These are phyloP conservation scores for Coniferiporia weirii DNA, from an alignment of 1,284 basidiomycete species.

Conservation along the genomic window DNA sequence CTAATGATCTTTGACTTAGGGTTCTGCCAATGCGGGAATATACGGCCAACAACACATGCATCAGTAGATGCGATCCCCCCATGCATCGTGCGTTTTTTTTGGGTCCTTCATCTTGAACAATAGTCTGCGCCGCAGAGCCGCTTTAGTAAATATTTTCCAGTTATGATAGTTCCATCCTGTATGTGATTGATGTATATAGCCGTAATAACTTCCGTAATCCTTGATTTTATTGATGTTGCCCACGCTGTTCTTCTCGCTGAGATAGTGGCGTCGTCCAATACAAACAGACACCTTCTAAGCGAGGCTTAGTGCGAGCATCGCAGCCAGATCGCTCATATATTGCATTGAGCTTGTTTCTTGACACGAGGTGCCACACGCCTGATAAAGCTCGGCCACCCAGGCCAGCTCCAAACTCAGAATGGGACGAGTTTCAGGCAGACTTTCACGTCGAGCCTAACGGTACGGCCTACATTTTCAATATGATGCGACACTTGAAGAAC, in stretches of 20 bases:
- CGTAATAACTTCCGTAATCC: background rate
- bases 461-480: background rate
- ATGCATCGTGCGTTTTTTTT: background rate
- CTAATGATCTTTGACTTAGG: slow-evolving; percentile 3
- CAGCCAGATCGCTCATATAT: background rate
- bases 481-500: background rate
- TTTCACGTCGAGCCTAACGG: too few species aligned
- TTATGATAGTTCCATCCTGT: background rate
- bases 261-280: background rate
- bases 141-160: background rate
- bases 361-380: too few species aligned
- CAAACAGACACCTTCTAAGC: background rate
- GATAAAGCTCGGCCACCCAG: too few species aligned
- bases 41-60: slow-evolving; percentile 6
- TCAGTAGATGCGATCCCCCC: slow-evolving; percentile 3
- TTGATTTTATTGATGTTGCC: background rate
- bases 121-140: background rate
- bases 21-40: slow-evolving; percentile 7
- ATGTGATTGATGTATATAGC: background rate
- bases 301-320: background rate
- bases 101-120: background rate
- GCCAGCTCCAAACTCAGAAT: too few species aligned
- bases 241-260: background rate
- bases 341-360: background rate
- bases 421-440: too few species aligned